These are phyloP conservation scores for Ailanthus altissimus DNA, from an alignment of 345 rosid genomes.

Conservation along the genomic window DNA sequence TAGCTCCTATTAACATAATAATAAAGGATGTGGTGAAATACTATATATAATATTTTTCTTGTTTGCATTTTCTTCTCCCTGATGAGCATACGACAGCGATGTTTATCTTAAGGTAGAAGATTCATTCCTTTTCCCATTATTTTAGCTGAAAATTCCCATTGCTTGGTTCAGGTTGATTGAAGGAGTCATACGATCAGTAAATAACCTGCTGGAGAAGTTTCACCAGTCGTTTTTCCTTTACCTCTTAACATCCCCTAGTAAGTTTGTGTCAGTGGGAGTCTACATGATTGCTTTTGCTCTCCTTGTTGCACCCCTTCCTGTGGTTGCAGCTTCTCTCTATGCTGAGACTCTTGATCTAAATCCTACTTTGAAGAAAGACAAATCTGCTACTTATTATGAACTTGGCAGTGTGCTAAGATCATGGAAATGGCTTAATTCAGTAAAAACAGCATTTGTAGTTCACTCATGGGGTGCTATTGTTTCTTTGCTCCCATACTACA, in stretches of 20 bases:
- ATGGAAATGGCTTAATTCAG: constrained; percentile 84
- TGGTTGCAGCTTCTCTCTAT: constrained; percentile 87
- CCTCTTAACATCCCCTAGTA: constrained; percentile 76
- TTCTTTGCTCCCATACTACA: constrained; percentile 67
- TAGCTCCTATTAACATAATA: background rate
- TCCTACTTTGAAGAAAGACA: constrained; percentile 28
- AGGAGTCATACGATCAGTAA: constrained; percentile 85
- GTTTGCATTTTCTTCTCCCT: background rate
- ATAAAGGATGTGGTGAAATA: background rate
- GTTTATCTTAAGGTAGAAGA: background rate
- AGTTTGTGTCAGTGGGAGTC: constrained; percentile 91
- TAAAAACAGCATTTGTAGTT: constrained; percentile 62
- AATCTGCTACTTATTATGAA: constrained; percentile 26
- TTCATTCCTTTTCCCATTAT: background rate
- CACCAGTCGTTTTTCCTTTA: constrained; percentile 96
- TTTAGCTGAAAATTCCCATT: constrained; percentile 26
- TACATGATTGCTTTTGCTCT: constrained; percentile 96
- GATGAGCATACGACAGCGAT: background rate
- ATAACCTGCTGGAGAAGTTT: constrained; percentile 95
- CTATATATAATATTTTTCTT: background rate
- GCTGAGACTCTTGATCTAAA: constrained; percentile 44
- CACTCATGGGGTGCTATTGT: constrained; percentile 74
- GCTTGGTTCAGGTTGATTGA: constrained; percentile 76
- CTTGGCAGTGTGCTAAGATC: constrained; percentile 38
- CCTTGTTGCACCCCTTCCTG: constrained; percentile 85